Base-by-base conservation (phyloP, 1,284 basidiomycete genomes). In the Pseudozyma pruni region DNA sequence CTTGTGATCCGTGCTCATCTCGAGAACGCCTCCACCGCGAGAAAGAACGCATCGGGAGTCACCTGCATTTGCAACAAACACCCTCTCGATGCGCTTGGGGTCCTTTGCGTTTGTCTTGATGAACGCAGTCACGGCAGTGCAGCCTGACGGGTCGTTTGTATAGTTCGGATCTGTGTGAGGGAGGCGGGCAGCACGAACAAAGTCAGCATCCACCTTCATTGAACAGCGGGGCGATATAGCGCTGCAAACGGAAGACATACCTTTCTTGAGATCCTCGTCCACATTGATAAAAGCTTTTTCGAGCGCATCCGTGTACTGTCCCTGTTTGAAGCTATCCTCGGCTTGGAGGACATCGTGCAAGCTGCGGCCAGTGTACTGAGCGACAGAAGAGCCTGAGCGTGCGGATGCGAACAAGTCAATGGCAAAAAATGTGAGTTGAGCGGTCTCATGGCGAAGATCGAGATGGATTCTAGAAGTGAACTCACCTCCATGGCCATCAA, bases 401-500 rank as follows among this genome's bases (percentile, higher is more conserved):
- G n/a, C 23, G 7, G 20, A 44, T 11, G 20, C 29, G 16, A 27
- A 11, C 17, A 19, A 19, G 16, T 17, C 27, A 41, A 31, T 29
- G n/a, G 41, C 16, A 49, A 1, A 7, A 8, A 23, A 23, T 29
- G 45, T n/a, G 17, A 47, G 25, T 32, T n/a, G 17, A 31, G 17
- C n/a, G 13, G 37, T 49, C 29, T 39, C 35, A 22, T 17, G 10
- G 19, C 14, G 4, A 2, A 23, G 19, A 16, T 20, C 27, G 19
- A 20, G 45, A 5, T 25, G 29, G 25, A 19, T 27, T 25, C 27
- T 43, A 11, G n/a, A 25, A 20, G 6, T n/a, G 10, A 8, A 69
- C 90, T 70, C 80, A 94, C 93, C 96, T 66, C 96, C 96, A 81
- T 99, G 96, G 20, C 96, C 96, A 84, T 99, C 96, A 81, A 97